A percentile compares a stretch with the other conserved stretches of the same genome.
Evolutionary conservation across 2,329 filamentous ascomycete genomes (phyloP).

Genomic region (Venturia pyrina): DNA sequence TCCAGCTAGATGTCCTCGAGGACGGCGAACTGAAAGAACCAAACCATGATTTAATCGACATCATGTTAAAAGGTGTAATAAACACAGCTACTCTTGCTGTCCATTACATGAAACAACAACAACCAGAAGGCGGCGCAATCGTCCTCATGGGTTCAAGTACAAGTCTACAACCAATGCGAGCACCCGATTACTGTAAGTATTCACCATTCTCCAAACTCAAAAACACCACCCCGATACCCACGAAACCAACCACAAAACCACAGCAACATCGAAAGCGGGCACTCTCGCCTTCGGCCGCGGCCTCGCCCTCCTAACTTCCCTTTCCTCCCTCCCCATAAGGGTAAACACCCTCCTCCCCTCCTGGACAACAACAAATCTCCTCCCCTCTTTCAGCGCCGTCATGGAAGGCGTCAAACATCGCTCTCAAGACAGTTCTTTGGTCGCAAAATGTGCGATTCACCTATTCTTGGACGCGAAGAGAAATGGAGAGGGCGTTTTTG

Average conservation of each 20-base stretch:
- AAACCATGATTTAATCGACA: constrained; percentile 32
- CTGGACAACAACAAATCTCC: constrained; percentile 44
- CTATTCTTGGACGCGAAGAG: not conserved
- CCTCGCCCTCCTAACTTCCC: constrained; percentile 29
- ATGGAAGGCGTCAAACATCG: not conserved
- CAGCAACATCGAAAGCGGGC: not conserved
- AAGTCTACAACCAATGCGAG: constrained; percentile 40
- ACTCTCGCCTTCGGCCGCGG: not conserved
- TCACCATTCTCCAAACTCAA: constrained; percentile 12
- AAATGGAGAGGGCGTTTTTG: not conserved
- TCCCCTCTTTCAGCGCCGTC: constrained; percentile 22
- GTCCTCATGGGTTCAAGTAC: constrained; percentile 45
- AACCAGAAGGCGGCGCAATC: constrained; percentile 40
- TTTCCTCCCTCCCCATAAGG: constrained; percentile 36
- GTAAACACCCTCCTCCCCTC: constrained; percentile 46
- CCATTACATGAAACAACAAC: constrained; percentile 40
- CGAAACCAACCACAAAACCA: not conserved
- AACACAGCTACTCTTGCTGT: constrained; percentile 22
- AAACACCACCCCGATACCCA: too few relatives aligned
- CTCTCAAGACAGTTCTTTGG: not conserved
- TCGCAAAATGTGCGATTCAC: not conserved
- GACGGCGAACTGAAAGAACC: constrained; percentile 42
- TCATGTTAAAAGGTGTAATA: constrained; percentile 38
- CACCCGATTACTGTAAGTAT: constrained; percentile 39
- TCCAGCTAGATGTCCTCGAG: constrained; percentile 38